phyloP scores from a whole-genome alignment of 805 yeast species.

The Kuraishia piskuri region DNA sequence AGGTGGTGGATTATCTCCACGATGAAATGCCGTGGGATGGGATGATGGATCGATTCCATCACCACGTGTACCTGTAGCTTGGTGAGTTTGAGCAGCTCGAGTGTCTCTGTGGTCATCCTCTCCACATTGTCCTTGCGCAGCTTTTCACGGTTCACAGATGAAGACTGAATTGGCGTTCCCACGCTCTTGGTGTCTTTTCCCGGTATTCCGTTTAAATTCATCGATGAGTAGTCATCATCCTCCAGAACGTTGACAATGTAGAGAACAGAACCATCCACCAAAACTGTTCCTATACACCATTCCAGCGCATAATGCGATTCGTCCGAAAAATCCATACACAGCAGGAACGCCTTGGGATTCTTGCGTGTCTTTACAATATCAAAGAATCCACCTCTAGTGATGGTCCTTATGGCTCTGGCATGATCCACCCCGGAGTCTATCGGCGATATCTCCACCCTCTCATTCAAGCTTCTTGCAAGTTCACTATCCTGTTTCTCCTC shows the following conservation, averaged over 20 bases:
- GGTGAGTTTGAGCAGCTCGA: constrained; percentile 48
- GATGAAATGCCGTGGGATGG: constrained; percentile 63
- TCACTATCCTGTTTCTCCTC: constrained; percentile 59
- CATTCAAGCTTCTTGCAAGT: constrained; percentile 45
- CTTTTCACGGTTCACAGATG: constrained; percentile 22
- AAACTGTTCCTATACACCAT: constrained; percentile 80
- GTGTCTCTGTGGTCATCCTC: constrained; percentile 28
- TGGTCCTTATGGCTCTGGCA: constrained; percentile 58
- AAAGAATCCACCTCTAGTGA: constrained; percentile 62
- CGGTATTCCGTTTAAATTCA: constrained; percentile 27
- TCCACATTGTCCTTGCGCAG: constrained; percentile 34
- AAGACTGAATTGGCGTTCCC: constrained; percentile 1
- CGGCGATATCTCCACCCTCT: constrained; percentile 44
- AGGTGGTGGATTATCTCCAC: constrained; percentile 63
- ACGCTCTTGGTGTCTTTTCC: constrained; percentile 3
- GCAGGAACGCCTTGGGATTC: constrained; percentile 50
- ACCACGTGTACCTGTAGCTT: constrained; percentile 68
- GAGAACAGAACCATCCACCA: constrained; percentile 75
- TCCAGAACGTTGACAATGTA: constrained; percentile 60
- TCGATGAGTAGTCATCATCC: constrained; percentile 26
- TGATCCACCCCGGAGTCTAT: constrained; percentile 43
- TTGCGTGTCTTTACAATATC: constrained; percentile 23
- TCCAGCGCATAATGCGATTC: constrained; percentile 80
- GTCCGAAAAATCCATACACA: constrained; percentile 76
- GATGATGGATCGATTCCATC: constrained; percentile 67